Conservation (phyloP, 306 rosid genomes). For the Lathyrus tuberosus region DNA sequence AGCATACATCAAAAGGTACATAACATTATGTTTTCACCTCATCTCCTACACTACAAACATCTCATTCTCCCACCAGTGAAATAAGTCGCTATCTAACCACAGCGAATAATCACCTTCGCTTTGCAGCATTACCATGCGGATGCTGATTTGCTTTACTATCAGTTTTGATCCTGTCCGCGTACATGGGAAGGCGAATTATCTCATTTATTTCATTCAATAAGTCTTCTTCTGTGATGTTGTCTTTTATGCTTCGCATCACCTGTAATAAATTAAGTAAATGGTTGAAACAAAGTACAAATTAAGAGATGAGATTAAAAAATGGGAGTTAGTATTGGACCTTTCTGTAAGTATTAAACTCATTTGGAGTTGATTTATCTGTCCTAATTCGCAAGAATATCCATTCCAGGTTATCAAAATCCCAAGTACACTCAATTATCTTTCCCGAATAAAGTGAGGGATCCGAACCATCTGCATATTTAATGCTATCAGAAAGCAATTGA, state of each 20-base stretch:
- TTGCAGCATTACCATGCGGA: slow-evolving; percentile 59
- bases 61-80: slow-evolving; percentile 31
- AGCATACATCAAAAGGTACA: slow-evolving; percentile 31
- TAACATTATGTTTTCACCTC: slow-evolving; percentile 27
- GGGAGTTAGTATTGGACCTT: slow-evolving; percentile 57
- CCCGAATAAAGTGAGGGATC: slow-evolving; percentile 74
- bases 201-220: slow-evolving; percentile 84
- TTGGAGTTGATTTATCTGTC: slow-evolving; percentile 85
- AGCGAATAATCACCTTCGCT: slow-evolving; percentile 69
- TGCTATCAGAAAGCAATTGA: slow-evolving; percentile 27
- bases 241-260: slow-evolving; percentile 95
- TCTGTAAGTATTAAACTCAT: slow-evolving; percentile 81
- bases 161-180: slow-evolving; percentile 81
- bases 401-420: slow-evolving; percentile 63
- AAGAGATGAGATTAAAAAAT: slow-evolving; percentile 16
- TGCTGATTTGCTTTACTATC: slow-evolving; percentile 87
- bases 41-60: slow-evolving; percentile 29
- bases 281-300: slow-evolving; percentile 18
- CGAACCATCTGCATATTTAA: slow-evolving; percentile 64
- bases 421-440: slow-evolving; percentile 87
- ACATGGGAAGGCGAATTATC: slow-evolving; percentile 96
- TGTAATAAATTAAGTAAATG: slow-evolving; percentile 39
- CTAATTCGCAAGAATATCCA: slow-evolving; percentile 80
- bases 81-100: slow-evolving; percentile 37
- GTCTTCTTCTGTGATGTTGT: slow-evolving; percentile 84